Conservation (phyloP, 306 rosid genomes). For the Castanospermum australe region DNA sequence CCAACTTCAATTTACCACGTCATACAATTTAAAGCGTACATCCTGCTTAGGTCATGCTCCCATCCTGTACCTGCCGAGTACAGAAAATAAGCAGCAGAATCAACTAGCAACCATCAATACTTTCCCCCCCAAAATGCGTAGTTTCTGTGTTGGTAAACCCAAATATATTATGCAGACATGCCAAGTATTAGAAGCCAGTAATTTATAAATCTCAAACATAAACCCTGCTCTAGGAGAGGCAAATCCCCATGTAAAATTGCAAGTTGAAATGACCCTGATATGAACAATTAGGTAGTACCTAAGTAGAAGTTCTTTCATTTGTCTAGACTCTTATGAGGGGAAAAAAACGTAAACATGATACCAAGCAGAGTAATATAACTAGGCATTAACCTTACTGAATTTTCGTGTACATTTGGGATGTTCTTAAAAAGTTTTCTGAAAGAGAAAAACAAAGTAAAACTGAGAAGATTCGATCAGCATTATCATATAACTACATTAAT, state of each 20-base stretch:
- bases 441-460: background rate
- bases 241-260: background rate
- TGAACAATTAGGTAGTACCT: background rate
- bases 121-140: background rate
- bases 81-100: background rate
- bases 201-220: background rate
- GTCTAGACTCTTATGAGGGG: background rate
- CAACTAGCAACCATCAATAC: background rate
- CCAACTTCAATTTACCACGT: background rate
- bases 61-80: background rate
- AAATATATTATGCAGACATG: background rate
- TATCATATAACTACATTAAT: slow-evolving; percentile 1
- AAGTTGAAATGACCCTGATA: background rate
- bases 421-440: slow-evolving; percentile 4
- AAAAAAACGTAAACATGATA: background rate
- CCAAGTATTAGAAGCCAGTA: background rate
- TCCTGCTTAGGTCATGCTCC: background rate
- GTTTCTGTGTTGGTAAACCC: background rate
- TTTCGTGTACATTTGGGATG: slow-evolving; percentile 26
- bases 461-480: background rate
- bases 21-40: background rate
- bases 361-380: background rate
- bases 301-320: background rate
- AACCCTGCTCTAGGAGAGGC: background rate
- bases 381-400: background rate